Evolutionary conservation across 1,284 basidiomycete species (phyloP), one percentile per base, ranked within the genome.

Genomic region (Trametes polyzona): DNA sequence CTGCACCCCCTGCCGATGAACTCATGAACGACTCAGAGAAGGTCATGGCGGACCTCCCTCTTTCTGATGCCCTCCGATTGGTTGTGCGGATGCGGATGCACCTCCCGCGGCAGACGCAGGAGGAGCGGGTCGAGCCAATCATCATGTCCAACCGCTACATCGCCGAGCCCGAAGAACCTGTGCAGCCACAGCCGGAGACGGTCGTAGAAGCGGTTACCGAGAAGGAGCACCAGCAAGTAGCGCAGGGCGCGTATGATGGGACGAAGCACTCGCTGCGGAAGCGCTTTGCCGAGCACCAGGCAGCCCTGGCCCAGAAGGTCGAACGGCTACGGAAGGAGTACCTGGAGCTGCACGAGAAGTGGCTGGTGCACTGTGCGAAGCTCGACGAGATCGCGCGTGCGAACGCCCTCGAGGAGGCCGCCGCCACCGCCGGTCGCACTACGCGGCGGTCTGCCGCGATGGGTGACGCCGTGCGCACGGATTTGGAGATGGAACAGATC

Each of bases 401-500:
- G 60, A 63, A 71, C 65, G 70, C 71, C 8, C 65, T 76, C 14
- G 74, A 79, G 23, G 80, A 80, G 53, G 73, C 77, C 2, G 78
- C 86, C 37, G 70, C 78, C 3, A 74, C 79, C 30, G 80, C 86
- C 44, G 81, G 83, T 2, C 78, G 91, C 46, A 86, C 88, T 29
- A 92, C 90, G n/a, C 81, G 91, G 32, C 84, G 91, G 29, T 84
- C 87, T 12, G 80, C 86, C 37, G 86, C 88, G 0, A 80, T 94
- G 60, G 93, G 94, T 21, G 96, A 98, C 72, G 89, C 93, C 7
- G 95, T 96, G 11, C 87, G 94, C 1, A 95, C 95, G 17, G 96
- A 98, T 72, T 83, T 97, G 55, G 96, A 98, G 78, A 96, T 98
- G 84, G 92, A 98, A 68, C 95, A 96, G 74, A 96, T 98, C 69